Percentiles rank a stretch among this genome's conserved stretches.
Conservation (phyloP, 129 eudicot species). For the Ambrosia artemisiifolia region DNA sequence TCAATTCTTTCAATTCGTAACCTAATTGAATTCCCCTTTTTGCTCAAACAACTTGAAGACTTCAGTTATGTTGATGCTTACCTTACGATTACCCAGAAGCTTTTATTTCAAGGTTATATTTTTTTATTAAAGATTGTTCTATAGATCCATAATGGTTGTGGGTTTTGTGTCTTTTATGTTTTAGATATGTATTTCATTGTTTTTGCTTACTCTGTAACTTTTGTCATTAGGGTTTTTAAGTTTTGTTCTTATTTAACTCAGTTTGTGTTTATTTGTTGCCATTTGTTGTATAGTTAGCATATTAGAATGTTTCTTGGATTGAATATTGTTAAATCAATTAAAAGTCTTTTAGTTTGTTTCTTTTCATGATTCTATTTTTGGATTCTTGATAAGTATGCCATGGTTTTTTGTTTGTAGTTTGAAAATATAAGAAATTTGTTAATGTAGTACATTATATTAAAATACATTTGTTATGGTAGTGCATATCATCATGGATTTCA, state of each 20-base stretch:
- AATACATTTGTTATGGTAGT: background rate
- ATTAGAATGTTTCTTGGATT: background rate
- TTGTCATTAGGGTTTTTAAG: conserved; percentile 15
- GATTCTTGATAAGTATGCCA: background rate
- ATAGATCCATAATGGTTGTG: conserved; percentile 29
- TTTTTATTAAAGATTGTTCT: background rate
- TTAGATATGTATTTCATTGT: background rate
- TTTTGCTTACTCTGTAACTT: conserved; percentile 11
- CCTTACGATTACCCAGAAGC: conserved; percentile 56
- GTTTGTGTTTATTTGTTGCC: conserved; percentile 4
- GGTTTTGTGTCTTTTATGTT: conserved; percentile 19
- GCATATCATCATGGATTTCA: background rate
- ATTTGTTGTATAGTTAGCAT: background rate
- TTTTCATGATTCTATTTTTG: background rate
- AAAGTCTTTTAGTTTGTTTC: conserved; percentile 18
- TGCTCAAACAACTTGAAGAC: too few relatives aligned
- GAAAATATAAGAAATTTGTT: background rate
- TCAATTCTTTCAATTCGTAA: too few relatives aligned
- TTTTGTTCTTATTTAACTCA: conserved; percentile 8
- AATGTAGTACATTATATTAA: background rate
- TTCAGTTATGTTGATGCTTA: too few relatives aligned
- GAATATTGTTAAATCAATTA: conserved; percentile 1
- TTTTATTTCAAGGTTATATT: conserved; percentile 62
- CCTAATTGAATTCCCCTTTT: too few relatives aligned
- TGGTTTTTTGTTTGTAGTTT: background rate